Percentiles rank a stretch among this genome's conserved stretches.
Evolutionary conservation across 148 eudicot genomes (phyloP).

Genomic region (Mesembryanthemum crystallinum): DNA sequence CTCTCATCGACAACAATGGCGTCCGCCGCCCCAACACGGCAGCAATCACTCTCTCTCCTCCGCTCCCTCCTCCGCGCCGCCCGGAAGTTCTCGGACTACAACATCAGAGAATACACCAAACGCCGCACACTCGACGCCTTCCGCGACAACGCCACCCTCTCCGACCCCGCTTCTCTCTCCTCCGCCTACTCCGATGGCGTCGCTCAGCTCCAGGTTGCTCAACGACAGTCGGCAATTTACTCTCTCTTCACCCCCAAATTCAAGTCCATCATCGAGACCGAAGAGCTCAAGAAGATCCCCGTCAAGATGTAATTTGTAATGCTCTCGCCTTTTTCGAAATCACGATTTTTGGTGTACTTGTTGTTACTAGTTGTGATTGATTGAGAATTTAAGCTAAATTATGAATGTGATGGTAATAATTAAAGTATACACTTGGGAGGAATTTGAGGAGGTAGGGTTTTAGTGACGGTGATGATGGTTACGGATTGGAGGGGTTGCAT

Average conservation of each 20-base stretch:
- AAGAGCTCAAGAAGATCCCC: conserved; percentile 1
- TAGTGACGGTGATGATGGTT: background rate
- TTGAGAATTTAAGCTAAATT: too few relatives aligned
- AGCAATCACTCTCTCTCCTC: conserved; percentile 49
- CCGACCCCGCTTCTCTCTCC: conserved; percentile 44
- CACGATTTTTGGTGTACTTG: too few relatives aligned
- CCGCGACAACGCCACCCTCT: conserved; percentile 45
- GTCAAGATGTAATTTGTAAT: background rate
- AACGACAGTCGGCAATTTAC: conserved; percentile 55
- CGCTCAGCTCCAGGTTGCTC: conserved; percentile 53
- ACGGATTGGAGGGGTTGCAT: background rate
- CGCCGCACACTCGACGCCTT: conserved; percentile 63
- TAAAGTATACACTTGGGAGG: background rate
- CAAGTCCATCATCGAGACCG: conserved; percentile 61
- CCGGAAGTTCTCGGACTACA: conserved; percentile 60
- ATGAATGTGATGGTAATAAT: too few relatives aligned
- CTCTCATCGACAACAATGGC: conserved; percentile 10
- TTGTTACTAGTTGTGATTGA: too few relatives aligned
- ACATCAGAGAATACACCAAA: conserved; percentile 63
- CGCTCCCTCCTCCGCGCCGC: conserved; percentile 59
- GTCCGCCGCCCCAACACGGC: conserved; percentile 33
- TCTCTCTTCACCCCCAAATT: conserved; percentile 52
- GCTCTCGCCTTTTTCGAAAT: background rate
- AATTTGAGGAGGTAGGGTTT: background rate
- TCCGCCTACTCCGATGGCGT: conserved; percentile 55